These are phyloP conservation scores for Neofusicoccum sp. DNA, from an alignment of 2,329 filamentous ascomycete species.

Conservation along the genomic window DNA sequence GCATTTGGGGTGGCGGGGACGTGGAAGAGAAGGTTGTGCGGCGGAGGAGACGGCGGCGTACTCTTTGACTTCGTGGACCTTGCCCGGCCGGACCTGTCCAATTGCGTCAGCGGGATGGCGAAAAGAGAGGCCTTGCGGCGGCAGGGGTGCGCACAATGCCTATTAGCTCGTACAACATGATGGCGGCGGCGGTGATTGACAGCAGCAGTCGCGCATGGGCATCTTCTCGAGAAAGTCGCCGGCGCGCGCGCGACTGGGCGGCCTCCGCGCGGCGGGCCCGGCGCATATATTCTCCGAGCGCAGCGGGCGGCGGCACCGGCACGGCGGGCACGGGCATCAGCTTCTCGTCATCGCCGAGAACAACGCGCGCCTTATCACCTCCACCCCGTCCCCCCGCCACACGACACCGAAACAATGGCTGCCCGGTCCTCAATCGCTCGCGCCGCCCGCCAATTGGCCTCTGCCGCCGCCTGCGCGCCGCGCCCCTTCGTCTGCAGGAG, in stretches of 20 bases:
- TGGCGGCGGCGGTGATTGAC: conserved; percentile 19
- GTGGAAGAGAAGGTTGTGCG: conserved; percentile 13
- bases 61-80: conserved; percentile 91
- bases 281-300: background rate
- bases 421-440: conserved; percentile 33
- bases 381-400: background rate
- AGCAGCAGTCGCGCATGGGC: background rate
- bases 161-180: conserved; percentile 96
- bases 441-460: conserved; percentile 35
- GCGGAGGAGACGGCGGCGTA: conserved; percentile 51
- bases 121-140: background rate
- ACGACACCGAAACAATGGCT: conserved; percentile 31
- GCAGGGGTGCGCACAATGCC: conserved; percentile 68
- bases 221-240: conserved; percentile 7
- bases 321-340: background rate
- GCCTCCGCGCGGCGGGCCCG: background rate
- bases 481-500: conserved; percentile 23
- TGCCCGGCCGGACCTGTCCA: conserved; percentile 82
- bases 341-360: conserved; percentile 16
- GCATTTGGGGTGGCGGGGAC: conserved; percentile 12
- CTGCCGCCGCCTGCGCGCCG: conserved; percentile 27
- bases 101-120: background rate
- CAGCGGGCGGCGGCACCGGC: too few relatives aligned
- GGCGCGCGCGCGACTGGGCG: background rate
- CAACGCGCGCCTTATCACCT: conserved; percentile 6